phyloP scores from a whole-genome alignment of 371 early-diverging fungal genomes.

The Rhizopus microsporus region DNA sequence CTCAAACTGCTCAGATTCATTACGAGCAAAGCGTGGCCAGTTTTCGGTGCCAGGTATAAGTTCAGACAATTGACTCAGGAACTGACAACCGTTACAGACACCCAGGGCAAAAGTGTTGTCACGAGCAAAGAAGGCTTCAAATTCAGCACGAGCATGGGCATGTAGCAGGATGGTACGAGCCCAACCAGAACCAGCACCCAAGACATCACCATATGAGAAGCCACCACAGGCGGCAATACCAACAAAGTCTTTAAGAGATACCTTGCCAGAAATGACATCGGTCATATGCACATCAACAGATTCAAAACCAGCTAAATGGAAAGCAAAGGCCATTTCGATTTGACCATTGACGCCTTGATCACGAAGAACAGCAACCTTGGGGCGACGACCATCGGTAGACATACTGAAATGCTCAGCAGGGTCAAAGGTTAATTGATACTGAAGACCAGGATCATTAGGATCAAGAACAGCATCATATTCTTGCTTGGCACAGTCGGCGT shows the following conservation, averaged over 20 bases:
- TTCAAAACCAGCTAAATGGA: conserved; percentile 89
- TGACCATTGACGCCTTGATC: conserved; percentile 97
- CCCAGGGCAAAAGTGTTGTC: conserved; percentile 92
- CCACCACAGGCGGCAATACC: conserved; percentile 97
- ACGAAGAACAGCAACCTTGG: conserved; percentile 91
- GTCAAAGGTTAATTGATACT: conserved; percentile 77
- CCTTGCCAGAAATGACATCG: conserved; percentile 79
- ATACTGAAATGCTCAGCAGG: conserved; percentile 54
- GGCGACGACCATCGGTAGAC: conserved; percentile 38
- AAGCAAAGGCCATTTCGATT: conserved; percentile 92
- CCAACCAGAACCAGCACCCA: conserved; percentile 98
- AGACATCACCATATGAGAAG: conserved; percentile 96
- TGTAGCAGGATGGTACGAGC: conserved; percentile 87
- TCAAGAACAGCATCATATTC: conserved; percentile 79
- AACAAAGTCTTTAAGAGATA: conserved; percentile 69
- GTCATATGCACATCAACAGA: conserved; percentile 97
- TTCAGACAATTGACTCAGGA: conserved; percentile 83
- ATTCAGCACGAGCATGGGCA: conserved; percentile 68
- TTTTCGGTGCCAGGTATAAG: conserved; percentile 77
- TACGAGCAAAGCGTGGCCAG: conserved; percentile 93
- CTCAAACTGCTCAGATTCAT: conserved; percentile 93
- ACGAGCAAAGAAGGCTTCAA: conserved; percentile 81
- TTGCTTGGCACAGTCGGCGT: conserved; percentile 82
- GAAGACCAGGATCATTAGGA: conserved; percentile 75
- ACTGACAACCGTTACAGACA: conserved; percentile 98